phyloP scores from a whole-genome alignment of 1,284 basidiomycete genomes.

The Cryptococcus deneoformans region DNA sequence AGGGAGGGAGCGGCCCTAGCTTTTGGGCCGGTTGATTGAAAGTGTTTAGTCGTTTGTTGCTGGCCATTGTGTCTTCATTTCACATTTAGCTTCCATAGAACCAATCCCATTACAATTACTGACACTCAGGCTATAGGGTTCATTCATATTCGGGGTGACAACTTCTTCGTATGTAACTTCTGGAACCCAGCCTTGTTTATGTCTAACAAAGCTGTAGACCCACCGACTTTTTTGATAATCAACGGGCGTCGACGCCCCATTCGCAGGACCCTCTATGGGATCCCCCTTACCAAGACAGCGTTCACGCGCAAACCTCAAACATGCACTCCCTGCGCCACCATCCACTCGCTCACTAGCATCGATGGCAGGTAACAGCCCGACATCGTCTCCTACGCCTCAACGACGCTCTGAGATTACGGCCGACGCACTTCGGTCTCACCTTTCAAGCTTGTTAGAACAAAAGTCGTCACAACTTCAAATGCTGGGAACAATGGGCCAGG shows the following conservation, averaged over 20 bases:
- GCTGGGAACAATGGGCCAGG: constrained; percentile 84
- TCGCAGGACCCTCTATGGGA: constrained; percentile 20
- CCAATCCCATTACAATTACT: no score
- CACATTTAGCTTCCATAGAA: no score
- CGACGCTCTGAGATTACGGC: constrained; percentile 16
- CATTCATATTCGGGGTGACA: no score
- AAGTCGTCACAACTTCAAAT: constrained; percentile 89
- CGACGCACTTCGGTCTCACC: constrained; percentile 49
- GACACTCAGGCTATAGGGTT: no score
- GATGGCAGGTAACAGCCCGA: constrained; percentile 11
- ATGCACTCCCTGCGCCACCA: constrained; percentile 33
- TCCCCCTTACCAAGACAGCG: constrained; percentile 28
- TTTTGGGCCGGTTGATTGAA: no score
- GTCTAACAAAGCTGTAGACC: no score
- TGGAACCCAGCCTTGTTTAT: no score
- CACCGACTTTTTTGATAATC: no score
- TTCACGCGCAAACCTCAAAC: constrained; percentile 36
- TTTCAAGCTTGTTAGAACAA: constrained; percentile 75
- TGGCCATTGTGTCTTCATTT: no score
- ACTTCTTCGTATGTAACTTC: no score
- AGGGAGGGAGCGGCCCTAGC: constrained; percentile 21
- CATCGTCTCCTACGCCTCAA: not conserved
- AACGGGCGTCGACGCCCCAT: constrained; percentile 29
- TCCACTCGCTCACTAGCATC: constrained; percentile 23
- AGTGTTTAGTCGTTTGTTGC: no score